These are phyloP conservation scores for Aureobasidium sp. DNA, from an alignment of 2,329 filamentous ascomycete genomes.

Conservation along the genomic window DNA sequence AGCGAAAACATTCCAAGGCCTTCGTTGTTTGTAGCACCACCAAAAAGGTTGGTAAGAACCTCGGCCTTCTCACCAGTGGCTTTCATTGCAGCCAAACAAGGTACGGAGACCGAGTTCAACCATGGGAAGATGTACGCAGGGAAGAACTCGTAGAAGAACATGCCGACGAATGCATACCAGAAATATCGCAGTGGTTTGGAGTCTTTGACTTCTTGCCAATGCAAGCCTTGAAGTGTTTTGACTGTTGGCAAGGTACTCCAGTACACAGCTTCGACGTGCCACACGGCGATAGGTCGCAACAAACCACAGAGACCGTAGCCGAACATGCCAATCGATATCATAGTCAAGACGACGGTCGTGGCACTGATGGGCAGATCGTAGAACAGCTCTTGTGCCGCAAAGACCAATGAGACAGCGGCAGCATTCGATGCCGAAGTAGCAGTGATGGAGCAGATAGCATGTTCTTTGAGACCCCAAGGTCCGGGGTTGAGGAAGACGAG, in stretches of 20 bases:
- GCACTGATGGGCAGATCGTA: constrained; percentile 40
- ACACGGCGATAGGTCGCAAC: constrained; percentile 46
- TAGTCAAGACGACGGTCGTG: constrained; percentile 39
- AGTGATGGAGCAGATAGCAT: constrained; percentile 27
- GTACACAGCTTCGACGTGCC: constrained; percentile 49
- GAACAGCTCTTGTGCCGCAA: constrained; percentile 39
- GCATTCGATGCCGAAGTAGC: constrained; percentile 31
- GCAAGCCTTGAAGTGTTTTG: constrained; percentile 46
- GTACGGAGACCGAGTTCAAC: constrained; percentile 47
- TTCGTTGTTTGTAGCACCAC: no score
- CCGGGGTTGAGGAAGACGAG: constrained; percentile 42
- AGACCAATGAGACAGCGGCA: constrained; percentile 26
- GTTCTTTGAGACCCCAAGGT: constrained; percentile 47
- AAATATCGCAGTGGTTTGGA: constrained; percentile 45
- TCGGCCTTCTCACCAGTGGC: constrained; percentile 38
- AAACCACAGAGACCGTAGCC: constrained; percentile 47
- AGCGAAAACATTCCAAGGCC: no score
- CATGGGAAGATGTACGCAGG: constrained; percentile 48
- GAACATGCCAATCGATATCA: constrained; percentile 47
- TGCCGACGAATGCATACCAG: constrained; percentile 42
- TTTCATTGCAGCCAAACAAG: constrained; percentile 45
- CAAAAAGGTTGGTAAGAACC: constrained; percentile 12
- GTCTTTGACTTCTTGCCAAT: constrained; percentile 43
- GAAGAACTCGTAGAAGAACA: constrained; percentile 45
- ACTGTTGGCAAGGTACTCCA: constrained; percentile 46